phyloP scores from a whole-genome alignment of 1,284 basidiomycete genomes.

The Marasmius fiardii region DNA sequence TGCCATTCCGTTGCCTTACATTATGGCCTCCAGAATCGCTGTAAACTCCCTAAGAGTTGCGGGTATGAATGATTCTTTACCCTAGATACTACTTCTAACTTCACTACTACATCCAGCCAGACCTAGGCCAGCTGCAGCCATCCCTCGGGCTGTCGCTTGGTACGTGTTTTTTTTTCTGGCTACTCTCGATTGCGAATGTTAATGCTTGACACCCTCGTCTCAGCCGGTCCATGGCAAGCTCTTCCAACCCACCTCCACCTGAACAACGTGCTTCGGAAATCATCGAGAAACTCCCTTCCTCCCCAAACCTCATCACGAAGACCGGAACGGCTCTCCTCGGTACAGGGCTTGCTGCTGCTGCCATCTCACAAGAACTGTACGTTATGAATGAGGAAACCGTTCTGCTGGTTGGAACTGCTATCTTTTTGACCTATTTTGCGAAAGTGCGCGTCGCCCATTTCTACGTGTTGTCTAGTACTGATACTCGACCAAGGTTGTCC shows the following conservation, averaged over 20 bases:
- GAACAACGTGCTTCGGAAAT: conserved; percentile 89
- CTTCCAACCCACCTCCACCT: conserved; percentile 67
- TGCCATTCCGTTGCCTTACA: not conserved
- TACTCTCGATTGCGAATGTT: not conserved
- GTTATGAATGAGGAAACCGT: conserved; percentile 96
- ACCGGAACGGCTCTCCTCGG: conserved; percentile 91
- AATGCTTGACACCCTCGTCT: not conserved
- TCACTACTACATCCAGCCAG: conserved; percentile 36
- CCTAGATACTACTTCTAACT: conserved; percentile 9
- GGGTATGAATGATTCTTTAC: conserved; percentile 36
- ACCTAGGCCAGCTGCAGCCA: conserved; percentile 52
- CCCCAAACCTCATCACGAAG: conserved; percentile 89
- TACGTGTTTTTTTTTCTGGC: conserved; percentile 34
- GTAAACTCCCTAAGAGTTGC: conserved; percentile 59
- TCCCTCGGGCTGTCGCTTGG: conserved; percentile 53
- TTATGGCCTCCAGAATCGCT: conserved; percentile 73
- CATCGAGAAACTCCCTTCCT: conserved; percentile 90
- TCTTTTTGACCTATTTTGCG: conserved; percentile 86
- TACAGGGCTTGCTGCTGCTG: conserved; percentile 86
- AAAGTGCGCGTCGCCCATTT: conserved; percentile 48
- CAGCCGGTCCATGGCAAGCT: conserved; percentile 65
- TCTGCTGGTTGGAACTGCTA: conserved; percentile 78
- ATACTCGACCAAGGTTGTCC: conserved; percentile 56
- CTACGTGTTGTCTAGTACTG: not conserved
- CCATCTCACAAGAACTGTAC: conserved; percentile 97